Evolutionary conservation across 805 yeast species (phyloP).

Genomic region (Metschnikowia reukaufii): DNA sequence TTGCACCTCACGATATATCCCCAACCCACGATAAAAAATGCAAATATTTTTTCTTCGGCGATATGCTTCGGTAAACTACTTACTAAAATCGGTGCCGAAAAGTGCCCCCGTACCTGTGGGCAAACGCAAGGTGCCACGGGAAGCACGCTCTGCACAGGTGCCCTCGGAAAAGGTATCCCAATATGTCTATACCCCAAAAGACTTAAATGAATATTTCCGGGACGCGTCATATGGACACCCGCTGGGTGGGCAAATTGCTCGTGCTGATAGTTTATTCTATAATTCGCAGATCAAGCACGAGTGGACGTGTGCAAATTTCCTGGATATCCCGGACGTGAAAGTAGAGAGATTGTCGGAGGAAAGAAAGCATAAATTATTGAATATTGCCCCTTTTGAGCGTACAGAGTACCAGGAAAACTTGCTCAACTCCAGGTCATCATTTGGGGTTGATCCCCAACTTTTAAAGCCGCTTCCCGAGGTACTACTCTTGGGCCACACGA

Average conservation of each 20-base stretch:
- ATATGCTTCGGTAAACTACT: constrained; percentile 12
- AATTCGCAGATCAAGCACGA: constrained; percentile 48
- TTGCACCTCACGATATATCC: neutral
- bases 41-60: constrained; percentile 4
- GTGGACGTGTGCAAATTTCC: constrained; percentile 57
- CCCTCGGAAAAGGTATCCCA: constrained; percentile 10
- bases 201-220: constrained; percentile 15
- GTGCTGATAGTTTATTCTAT: constrained; percentile 42
- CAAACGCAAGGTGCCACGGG: neutral
- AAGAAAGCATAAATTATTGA: constrained; percentile 17
- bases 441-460: constrained; percentile 36
- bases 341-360: constrained; percentile 25
- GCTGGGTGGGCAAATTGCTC: constrained; percentile 12
- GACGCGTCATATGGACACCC: constrained; percentile 11
- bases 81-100: constrained; percentile 13
- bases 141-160: neutral
- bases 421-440: constrained; percentile 24
- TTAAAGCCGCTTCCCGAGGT: constrained; percentile 60
- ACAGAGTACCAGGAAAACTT: constrained; percentile 23
- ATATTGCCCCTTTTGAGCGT: constrained; percentile 27
- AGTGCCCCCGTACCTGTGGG: constrained; percentile 5
- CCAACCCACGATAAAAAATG: neutral
- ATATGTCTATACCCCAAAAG: constrained; percentile 13
- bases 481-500: constrained; percentile 74
- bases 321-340: constrained; percentile 58